Conservation (phyloP, 179 eudicot species). For the Camellia oleifera region DNA sequence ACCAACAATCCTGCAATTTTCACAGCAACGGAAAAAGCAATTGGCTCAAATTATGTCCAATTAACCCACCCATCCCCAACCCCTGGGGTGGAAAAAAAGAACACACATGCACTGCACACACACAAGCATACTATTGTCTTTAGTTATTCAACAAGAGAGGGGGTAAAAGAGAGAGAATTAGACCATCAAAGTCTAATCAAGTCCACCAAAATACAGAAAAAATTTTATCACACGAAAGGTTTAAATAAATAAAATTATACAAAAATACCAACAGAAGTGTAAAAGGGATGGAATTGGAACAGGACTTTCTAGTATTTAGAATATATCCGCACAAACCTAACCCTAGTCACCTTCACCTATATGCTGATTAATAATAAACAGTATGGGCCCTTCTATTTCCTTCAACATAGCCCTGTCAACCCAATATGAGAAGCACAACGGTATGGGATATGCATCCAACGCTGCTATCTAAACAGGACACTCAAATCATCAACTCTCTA, state of each 20-base stretch:
- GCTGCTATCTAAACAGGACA: too few relatives aligned
- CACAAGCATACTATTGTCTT: neutral
- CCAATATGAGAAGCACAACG: too few relatives aligned
- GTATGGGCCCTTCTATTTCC: too few relatives aligned
- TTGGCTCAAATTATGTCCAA: constrained; percentile 1
- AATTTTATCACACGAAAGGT: neutral
- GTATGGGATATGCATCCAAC: too few relatives aligned
- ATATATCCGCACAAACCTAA: too few relatives aligned
- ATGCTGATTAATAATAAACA: too few relatives aligned
- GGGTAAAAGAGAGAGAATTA: neutral
- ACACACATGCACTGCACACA: neutral
- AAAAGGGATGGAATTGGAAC: too few relatives aligned
- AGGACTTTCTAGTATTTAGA: too few relatives aligned
- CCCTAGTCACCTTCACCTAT: too few relatives aligned
- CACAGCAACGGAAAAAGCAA: constrained; percentile 6
- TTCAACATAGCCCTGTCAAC: too few relatives aligned
- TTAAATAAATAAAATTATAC: neutral
- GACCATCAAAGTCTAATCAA: neutral
- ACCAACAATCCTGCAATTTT: constrained; percentile 89
- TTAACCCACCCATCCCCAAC: neutral
- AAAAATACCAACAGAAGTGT: too few relatives aligned
- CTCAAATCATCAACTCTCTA: too few relatives aligned
- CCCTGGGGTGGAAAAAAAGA: neutral
- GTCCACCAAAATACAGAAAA: neutral
- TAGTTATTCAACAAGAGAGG: neutral